Base-by-base conservation (phyloP, 1,284 basidiomycete genomes). In the Microbotryum silenes-acaulis region DNA sequence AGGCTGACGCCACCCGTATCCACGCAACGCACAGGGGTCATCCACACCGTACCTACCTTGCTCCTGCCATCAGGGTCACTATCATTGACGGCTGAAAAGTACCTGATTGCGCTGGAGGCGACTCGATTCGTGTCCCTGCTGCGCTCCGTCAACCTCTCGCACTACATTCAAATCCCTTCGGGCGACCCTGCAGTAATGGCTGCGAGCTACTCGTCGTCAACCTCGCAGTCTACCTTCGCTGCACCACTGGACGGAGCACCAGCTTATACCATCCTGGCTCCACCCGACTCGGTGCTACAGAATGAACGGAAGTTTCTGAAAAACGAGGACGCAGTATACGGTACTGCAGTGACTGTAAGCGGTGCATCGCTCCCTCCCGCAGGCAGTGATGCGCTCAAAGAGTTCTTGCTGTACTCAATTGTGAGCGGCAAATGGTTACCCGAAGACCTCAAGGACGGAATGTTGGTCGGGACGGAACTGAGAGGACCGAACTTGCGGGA, bases 51-150 rank as follows among this genome's bases (percentile, higher is more conserved):
- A 48, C 88, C 88, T 10, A 82, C 83, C 16, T 81, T 98, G 25
- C 82, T 98, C 16, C 75, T 96, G 16, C 89, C 91, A 1, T 80
- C 82, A 0, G 84, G 83, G 9, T 80, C 87, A 37, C 82, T 98
- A 51, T 80, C 83, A 67, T 78, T 94, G 51, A 94, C 90, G 1
- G 86, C 92, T 6, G 94, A 98, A 78, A 97, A 98, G 76, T 91
- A 85, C 65, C 83, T 96, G 6, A 80, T 94, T 25, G 83, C 89
- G 0, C 81, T 97, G 62, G 91, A 97, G 72, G 96, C 92, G 73
- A 89, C 88, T 0, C 81, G 82, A 33, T 97, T 98, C 74, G 90
- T 98, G 53, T 86, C 86, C 3, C 79, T 96, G 37, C 78, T 97
- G 46, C 89, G 89, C 66, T 86, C 88, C 5, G 88, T 88, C 52